Evolutionary conservation across 2,329 filamentous ascomycete species (phyloP), one percentile per base, ranked within the genome.

Genomic region (Penicillium carneum): DNA sequence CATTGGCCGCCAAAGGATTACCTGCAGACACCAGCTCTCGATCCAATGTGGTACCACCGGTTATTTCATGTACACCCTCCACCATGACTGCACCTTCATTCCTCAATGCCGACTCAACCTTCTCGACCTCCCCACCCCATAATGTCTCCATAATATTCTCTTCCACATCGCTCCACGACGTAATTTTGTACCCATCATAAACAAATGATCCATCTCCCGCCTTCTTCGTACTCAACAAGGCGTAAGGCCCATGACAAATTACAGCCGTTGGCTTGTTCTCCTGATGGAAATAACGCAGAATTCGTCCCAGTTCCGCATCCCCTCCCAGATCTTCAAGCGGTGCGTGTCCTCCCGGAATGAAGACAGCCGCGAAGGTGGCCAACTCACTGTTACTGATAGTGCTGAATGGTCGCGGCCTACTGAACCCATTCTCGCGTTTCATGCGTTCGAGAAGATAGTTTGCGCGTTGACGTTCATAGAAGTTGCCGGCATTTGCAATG

Each of bases 171-270:
- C 77, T 80, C 75, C 79, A 82, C 39, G 73, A 75, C 1, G 79
- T 82, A 34, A 83, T 76, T 65, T 78, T 76, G 62, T 82, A 83
- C 16, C 79, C 80, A 43, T 79, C 77, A 60, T 82, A 83, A 26
- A 74, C 77, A 51, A 82, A 82, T 33, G 72, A 68, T 0, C 73
- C 71, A 49, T 71, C 70, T 0, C 74, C 76, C 0, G 67, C 72
- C 16, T 68, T 63, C 63, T 78, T 79, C 0, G 80, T 82, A 4
- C 75, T 79, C 14, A 83, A 59, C 39, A 82, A 74, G 1, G 79
- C 81, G 66, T 78, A 81, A 0, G 80, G 80, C 1, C 81, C 81
- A 56, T 83, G 80, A 41, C 81, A 82, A n/a, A 82, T 77, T 3
- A 75, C 77, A 1, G 79, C 80, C 0, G 81, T 82, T 0, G 81